Conservation (phyloP, 2,329 filamentous ascomycete genomes). For the Dendrostoma leiphaemia region DNA sequence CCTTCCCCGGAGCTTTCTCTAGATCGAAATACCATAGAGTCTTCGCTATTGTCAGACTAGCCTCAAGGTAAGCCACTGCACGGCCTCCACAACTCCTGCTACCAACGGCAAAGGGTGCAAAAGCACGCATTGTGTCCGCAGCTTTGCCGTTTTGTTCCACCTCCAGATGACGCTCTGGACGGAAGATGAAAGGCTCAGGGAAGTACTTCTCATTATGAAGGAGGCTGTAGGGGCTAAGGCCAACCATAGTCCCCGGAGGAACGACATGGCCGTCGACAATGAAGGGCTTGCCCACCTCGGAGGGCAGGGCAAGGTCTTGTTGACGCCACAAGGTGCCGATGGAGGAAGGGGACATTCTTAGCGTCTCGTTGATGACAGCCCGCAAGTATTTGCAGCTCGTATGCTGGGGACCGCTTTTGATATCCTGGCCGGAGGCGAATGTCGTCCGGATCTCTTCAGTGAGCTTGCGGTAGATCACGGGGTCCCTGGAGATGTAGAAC, state of each 20-base stretch:
- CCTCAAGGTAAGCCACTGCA: no score
- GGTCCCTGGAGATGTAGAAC: neutral
- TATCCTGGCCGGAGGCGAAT: neutral
- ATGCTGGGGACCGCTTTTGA: neutral
- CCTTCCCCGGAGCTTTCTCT: no score
- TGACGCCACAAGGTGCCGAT: constrained; percentile 10
- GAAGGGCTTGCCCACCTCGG: neutral
- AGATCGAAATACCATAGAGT: no score
- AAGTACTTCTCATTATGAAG: constrained; percentile 33
- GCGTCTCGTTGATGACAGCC: constrained; percentile 13
- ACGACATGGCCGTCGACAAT: constrained; percentile 4
- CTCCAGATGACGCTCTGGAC: constrained; percentile 7
- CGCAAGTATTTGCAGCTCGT: neutral
- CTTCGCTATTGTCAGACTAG: no score
- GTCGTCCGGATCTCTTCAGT: constrained; percentile 1
- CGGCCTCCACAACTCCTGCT: no score
- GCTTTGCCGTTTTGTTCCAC: neutral
- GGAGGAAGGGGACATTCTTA: constrained; percentile 7
- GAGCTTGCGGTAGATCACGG: neutral
- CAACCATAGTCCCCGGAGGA: constrained; percentile 12
- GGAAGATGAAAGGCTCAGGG: constrained; percentile 12
- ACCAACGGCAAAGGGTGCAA: no score
- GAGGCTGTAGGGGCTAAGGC: constrained; percentile 6
- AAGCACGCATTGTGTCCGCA: no score
- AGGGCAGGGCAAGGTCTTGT: neutral